Base-by-base conservation (phyloP, 495 filamentous ascomycete species). In the Terfezia boudieri region DNA sequence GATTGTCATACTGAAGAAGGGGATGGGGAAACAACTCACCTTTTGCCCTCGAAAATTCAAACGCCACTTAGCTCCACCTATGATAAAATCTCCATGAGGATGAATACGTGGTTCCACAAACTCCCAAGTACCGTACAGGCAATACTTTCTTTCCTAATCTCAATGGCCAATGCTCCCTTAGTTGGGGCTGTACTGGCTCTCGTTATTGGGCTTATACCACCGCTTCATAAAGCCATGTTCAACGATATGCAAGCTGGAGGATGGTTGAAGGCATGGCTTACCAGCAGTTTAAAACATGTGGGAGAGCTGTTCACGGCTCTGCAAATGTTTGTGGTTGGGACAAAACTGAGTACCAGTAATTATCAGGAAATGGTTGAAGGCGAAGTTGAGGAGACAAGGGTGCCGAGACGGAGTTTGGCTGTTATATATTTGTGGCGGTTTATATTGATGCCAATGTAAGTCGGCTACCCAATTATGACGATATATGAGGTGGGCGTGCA, bases 261-360 rank as follows among this genome's bases (percentile, higher is more conserved):
- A 2, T 77, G 78, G 41, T 74, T 82, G 55, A 77, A 72, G 37
- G 79, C 80, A 2, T 87, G 82, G 82, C 66, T 87, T 54, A 85
- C 82, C 2, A 69, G 71, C 0, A 76, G 76, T 14, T 60, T 86
- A 36, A 69, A 74, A 58, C 83, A 81, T 55, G 70, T 86, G 14
- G 82, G 84, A 0, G 70, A 73, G 0, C 68, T 87, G 4, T 89
- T 89, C 61, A 77, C 83, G 1, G 72, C 76, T 0, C 66, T 86
- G 22, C 83, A 84, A 57, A 75, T 86, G 23, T 73, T 86, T 23
- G 72, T 84, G 0, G 80, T 82, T n/a, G 82, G 83, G 0, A 74
- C 80, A 35, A 81, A 82, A 57, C 66, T 87, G 2, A 75, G 74
- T 26, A 46, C 70, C 68, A 50, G 61, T 79, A 49, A 67, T 68